phyloP scores from a whole-genome alignment of 768 basidiomycete species.

The Tricholoma bakamatsutake region DNA sequence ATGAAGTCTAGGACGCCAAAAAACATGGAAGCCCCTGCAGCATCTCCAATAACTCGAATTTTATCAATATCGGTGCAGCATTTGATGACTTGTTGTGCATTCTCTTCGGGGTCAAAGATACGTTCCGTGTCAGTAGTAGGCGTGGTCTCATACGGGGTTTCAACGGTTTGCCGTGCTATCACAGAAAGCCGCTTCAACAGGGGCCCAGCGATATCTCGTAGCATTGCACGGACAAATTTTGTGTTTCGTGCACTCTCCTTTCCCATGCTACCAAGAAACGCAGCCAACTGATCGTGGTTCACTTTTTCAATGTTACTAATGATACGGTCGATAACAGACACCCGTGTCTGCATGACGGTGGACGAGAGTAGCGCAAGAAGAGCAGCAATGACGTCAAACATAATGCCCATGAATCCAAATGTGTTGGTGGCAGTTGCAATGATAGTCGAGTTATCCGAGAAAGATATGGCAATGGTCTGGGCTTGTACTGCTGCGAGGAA shows the following conservation, averaged over 20 bases:
- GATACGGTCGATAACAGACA: not conserved
- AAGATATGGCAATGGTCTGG: not conserved
- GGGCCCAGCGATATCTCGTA: not conserved
- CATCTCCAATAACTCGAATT: not conserved
- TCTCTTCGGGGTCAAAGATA: not conserved
- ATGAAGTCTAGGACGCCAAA: not conserved
- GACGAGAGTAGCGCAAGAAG: not conserved
- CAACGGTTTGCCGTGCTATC: not conserved
- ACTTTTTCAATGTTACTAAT: not conserved
- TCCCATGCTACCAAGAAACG: not conserved
- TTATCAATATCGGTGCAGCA: not conserved
- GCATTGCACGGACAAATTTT: not conserved
- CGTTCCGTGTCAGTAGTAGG: not conserved
- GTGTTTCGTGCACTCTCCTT: not conserved
- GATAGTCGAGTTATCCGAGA: not conserved
- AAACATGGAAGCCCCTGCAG: not conserved
- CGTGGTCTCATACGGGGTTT: not conserved
- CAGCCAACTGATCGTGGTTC: not conserved
- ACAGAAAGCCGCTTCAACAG: not conserved
- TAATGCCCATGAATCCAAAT: not conserved
- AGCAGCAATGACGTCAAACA: not conserved
- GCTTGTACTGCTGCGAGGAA: not conserved
- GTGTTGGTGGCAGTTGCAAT: not conserved
- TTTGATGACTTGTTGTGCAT: not conserved
- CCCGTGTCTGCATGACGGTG: not conserved